Evolutionary conservation across 2,329 filamentous ascomycete genomes (phyloP).

Genomic region (Exserohilum turcica): DNA sequence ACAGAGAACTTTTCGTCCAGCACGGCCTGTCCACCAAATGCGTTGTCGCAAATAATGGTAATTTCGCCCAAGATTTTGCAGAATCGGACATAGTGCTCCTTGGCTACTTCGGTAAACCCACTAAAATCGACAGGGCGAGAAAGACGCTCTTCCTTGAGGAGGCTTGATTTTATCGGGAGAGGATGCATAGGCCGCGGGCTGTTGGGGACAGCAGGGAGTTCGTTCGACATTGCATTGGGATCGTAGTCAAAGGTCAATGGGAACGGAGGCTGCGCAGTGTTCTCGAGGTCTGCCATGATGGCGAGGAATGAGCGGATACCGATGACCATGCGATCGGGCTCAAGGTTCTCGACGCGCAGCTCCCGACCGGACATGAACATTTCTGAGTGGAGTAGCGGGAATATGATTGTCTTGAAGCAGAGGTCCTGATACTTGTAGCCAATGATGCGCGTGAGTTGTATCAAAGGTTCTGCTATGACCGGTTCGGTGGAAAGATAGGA

Average conservation of each 20-base stretch:
- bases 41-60: conserved; percentile 93
- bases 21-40: conserved; percentile 93
- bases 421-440: conserved; percentile 93
- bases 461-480: conserved; percentile 83
- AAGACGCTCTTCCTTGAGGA: conserved; percentile 65
- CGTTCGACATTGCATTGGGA: conserved; percentile 49
- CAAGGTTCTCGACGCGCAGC: conserved; percentile 85
- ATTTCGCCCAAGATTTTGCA: conserved; percentile 96
- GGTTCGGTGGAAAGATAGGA: conserved; percentile 82
- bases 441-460: conserved; percentile 92
- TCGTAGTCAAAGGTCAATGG: conserved; percentile 67
- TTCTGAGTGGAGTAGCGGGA: conserved; percentile 91
- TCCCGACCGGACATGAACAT: conserved; percentile 79
- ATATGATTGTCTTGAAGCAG: conserved; percentile 91
- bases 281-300: conserved; percentile 92
- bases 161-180: conserved; percentile 42
- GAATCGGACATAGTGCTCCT: conserved; percentile 86
- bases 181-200: conserved; percentile 43
- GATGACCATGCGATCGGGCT: conserved; percentile 96
- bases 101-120: conserved; percentile 73
- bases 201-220: conserved; percentile 37
- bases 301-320: conserved; percentile 92
- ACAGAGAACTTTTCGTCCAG: conserved; percentile 93
- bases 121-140: conserved; percentile 66
- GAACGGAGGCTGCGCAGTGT: conserved; percentile 82